Evolutionary conservation across 768 basidiomycete species (phyloP), one percentile per base, ranked within the genome.

Genomic region (Ramaria sp.): DNA sequence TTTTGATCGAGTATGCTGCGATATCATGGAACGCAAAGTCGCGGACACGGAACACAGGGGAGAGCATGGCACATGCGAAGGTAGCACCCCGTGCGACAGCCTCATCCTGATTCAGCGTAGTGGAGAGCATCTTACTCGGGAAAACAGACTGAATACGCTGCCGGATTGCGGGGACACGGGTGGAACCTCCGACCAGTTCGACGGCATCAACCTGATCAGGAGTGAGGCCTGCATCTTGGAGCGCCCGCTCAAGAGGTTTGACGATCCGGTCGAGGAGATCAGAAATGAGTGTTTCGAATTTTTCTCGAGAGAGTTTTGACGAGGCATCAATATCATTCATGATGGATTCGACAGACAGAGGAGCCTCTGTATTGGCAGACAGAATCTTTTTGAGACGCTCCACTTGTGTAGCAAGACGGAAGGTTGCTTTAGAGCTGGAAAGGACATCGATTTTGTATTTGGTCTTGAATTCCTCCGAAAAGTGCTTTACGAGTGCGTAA

Each of bases 401-500:
- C 67, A 92, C 92, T 18, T 87, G 83, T 15, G 85, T 84, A 24
- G 76, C 64, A 55, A 99, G 82, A 59, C 95, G 83, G 88, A 98
- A 98, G 45, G 75, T 77, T 30, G 93, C 96, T 70, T 97, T 97
- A 61, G 91, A 88, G 70, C 77, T 92, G 60, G 78, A 79, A 64
- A 91, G 67, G 62, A 98, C 93, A 67, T 98, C 94, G 65, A 98
- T 91, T 71, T 93, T 96, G 82, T 98, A 97, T 68, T 96, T 97
- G n/a, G 70, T 66, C 72, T 92, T 85, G 83, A 98, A 97, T 69
- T 97, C 88, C 27, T 78, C 70, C 8, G 94, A 78, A 65, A 98
- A 98, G 73, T 98, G 81, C 61, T 81, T 66, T 37, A 96, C 79
- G 61, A 99, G 83, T 16, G 85, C 91, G 63, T 81, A 83, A 74